These are phyloP conservation scores for Hygrophorus pudorinus DNA, from an alignment of 768 basidiomycete species.

Conservation along the genomic window DNA sequence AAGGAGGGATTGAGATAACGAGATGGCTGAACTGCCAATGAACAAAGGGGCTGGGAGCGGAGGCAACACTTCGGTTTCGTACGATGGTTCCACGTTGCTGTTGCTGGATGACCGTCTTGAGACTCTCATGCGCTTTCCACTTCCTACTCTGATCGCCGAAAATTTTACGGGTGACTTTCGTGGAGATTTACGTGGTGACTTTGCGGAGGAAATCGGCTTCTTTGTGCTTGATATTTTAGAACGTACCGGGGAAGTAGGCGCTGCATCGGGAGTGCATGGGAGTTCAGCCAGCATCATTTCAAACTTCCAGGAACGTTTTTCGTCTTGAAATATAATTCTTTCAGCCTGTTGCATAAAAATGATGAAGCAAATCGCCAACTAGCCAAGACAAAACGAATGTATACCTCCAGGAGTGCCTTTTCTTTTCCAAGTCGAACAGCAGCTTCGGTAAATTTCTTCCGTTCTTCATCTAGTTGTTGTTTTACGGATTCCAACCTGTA, in stretches of 20 bases:
- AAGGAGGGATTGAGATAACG: constrained; percentile 38
- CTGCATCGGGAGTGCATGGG: constrained; percentile 32
- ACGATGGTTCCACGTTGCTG: constrained; percentile 24
- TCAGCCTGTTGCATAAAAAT: constrained; percentile 38
- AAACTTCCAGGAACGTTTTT: constrained; percentile 66
- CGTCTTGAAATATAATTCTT: constrained; percentile 49
- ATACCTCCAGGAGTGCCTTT: constrained; percentile 56
- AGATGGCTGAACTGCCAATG: constrained; percentile 27
- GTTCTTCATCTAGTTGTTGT: constrained; percentile 55
- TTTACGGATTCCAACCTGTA: constrained; percentile 42
- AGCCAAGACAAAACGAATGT: constrained; percentile 1
- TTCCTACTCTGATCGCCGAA: constrained; percentile 17
- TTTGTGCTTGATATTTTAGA: not conserved
- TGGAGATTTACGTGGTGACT: constrained; percentile 21
- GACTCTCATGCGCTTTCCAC: constrained; percentile 34
- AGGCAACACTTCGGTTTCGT: constrained; percentile 32
- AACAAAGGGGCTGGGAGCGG: constrained; percentile 23
- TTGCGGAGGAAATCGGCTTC: not conserved
- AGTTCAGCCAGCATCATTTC: constrained; percentile 51
- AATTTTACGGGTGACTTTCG: constrained; percentile 36
- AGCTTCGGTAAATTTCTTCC: constrained; percentile 53
- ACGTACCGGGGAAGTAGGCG: constrained; percentile 13
- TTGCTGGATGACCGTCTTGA: constrained; percentile 35
- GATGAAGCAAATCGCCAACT: constrained; percentile 7
- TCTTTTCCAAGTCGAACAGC: constrained; percentile 56